Base-by-base conservation (phyloP, 2,329 filamentous ascomycete species). In the Clathrospora elynae region DNA sequence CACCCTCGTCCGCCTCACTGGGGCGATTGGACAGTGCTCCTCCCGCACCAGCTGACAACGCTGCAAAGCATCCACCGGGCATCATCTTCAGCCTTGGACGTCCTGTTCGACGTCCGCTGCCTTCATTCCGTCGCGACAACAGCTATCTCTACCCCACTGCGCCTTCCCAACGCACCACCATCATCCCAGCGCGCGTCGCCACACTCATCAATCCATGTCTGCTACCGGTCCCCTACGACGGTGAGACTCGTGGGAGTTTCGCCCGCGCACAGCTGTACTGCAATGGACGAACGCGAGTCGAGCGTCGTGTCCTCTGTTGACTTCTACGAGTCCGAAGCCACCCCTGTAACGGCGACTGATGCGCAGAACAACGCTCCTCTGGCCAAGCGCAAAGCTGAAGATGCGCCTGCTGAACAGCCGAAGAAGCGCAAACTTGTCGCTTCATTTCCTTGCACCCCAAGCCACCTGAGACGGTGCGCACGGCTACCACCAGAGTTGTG, bases 401-500 rank as follows among this genome's bases (percentile, higher is more conserved):
- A 56, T 9, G 45, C 36, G 33, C 43, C 55, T 20, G 35, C 45
- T 35, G 55, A 46, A 20, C 46, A 49, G 20, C 59, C 62, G 34
- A 70, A 71, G 59, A 67, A 62, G 58, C 66, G 55, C 46, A 67
- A 51, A 47, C 53, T 68, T 16, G 57, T 49, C 14, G 47, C 54
- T 36, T 40, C 48, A 2, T 33, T 49, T 33, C 23, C 46, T 16
- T 35, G 40, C 35, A 19, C 44, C 47, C 26, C 55, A 39, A 40
- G 47, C 45, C 29, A 28, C 44, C 44, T 62, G 42, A 39, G 53
- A 38, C 49, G 50, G 46, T 69, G 61, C 53, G 64, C 67, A 47
- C 55, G 70, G 52, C 73, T 85, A 42, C 80, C 83, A 61, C 73
- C 76, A 55, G 80, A 84, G 70, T 72, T 87, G 60, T 88, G 86